A percentile compares a stretch with the other conserved stretches of the same genome.
Conservation (phyloP, 352 stramenopile species). For the Globisporangium splendens region DNA sequence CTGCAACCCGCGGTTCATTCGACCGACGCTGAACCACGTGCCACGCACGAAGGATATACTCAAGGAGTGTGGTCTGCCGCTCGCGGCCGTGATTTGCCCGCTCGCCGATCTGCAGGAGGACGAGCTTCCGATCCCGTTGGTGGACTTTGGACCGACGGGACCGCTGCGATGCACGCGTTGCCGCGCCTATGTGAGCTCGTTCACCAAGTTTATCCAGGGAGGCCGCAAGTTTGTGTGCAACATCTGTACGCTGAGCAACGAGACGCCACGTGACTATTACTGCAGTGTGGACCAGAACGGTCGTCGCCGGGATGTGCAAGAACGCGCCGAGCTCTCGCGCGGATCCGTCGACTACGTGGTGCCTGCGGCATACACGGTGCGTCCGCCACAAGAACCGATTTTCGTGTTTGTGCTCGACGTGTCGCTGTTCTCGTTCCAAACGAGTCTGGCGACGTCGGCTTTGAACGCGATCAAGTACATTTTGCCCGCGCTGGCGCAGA, state of each 20-base stretch:
- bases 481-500: slow-evolving; percentile 67
- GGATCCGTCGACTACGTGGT: slow-evolving; percentile 88
- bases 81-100: slow-evolving; percentile 81
- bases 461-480: slow-evolving; percentile 80
- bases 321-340: slow-evolving; percentile 74
- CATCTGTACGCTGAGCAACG: slow-evolving; percentile 83
- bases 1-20: slow-evolving; percentile 88
- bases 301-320: slow-evolving; percentile 72
- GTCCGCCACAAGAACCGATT: slow-evolving; percentile 80
- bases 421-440: slow-evolving; percentile 82
- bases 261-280: slow-evolving; percentile 85
- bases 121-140: slow-evolving; percentile 76
- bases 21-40: slow-evolving; percentile 83
- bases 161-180: slow-evolving; percentile 84
- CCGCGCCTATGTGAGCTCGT: slow-evolving; percentile 86
- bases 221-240: slow-evolving; percentile 88
- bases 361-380: slow-evolving; percentile 75
- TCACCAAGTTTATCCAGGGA: slow-evolving; percentile 84
- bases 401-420: slow-evolving; percentile 87
- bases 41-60: slow-evolving; percentile 69
- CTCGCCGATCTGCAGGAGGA: slow-evolving; percentile 79
- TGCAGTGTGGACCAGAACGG: slow-evolving; percentile 86
- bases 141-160: slow-evolving; percentile 81
- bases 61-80: slow-evolving; percentile 72
- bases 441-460: slow-evolving; percentile 49